These are phyloP conservation scores for Dactylellina haptotyla DNA, from an alignment of 2,329 filamentous ascomycete genomes.

Conservation along the genomic window DNA sequence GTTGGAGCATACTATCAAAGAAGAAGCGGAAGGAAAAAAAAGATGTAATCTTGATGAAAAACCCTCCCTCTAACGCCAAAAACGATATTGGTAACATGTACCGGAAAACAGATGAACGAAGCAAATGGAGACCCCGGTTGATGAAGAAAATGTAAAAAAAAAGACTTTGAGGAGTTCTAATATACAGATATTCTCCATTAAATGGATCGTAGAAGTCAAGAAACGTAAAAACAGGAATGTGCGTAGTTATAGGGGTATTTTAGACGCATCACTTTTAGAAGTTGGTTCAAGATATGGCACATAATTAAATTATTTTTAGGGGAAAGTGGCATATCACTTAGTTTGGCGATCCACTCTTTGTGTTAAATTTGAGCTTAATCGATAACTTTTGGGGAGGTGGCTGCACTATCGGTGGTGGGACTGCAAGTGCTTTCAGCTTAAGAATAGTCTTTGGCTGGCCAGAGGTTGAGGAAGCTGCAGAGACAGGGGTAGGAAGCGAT, in stretches of 20 bases:
- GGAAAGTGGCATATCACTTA: background rate
- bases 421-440: conserved; percentile 23
- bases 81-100: conserved; percentile 18
- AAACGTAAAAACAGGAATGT: conserved; percentile 1
- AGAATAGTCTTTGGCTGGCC: conserved; percentile 29
- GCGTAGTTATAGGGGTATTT: conserved; percentile 28
- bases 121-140: conserved; percentile 3
- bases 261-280: conserved; percentile 16
- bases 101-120: conserved; percentile 11
- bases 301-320: background rate
- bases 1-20: too few species aligned
- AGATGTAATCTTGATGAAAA: too few species aligned
- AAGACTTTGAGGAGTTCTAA: conserved; percentile 21
- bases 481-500: conserved; percentile 25
- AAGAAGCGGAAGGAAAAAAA: too few species aligned
- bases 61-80: conserved; percentile 43
- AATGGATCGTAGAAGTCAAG: background rate
- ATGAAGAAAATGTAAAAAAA: conserved; percentile 21
- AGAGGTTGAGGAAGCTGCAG: conserved; percentile 10
- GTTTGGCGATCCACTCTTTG: conserved; percentile 23
- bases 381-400: conserved; percentile 23
- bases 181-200: conserved; percentile 34
- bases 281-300: background rate
- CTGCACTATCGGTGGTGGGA: conserved; percentile 18
- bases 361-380: conserved; percentile 49